Evolutionary conservation across 176 grass and related monocot species (phyloP), one percentile per base, ranked within the genome.

Genomic region (Hordeum marinum): DNA sequence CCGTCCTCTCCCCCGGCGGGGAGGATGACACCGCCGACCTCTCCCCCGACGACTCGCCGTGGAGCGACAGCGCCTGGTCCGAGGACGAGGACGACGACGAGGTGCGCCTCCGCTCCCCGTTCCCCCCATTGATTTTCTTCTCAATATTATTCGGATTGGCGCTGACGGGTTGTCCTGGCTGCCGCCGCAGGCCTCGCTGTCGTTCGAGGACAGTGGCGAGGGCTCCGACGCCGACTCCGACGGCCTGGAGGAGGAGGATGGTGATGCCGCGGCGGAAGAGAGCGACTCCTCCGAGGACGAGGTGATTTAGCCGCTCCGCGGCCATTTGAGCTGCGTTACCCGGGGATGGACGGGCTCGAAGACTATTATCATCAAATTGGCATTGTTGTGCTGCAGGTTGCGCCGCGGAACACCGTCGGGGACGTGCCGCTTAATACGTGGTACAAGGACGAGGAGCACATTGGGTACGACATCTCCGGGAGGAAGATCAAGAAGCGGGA

Each of bases 281-380:
- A 95, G 92, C 36, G 94, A 97, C 87, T 97, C 94, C 27, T 97
- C 94, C 0, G 92, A 93, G 86, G 95, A 98, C 29, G 92, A 98
- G 95, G 95, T 94, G 81, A 88, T 5, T 57, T 9, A 31, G 2
- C 13, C 42, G 66, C 45, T 24, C 72, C 73, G 24, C n/a, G 83
- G 39, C 20, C 54, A 21, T 57, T 57, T 21, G 18, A 20, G 52
- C 7, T 55, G 52, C 52, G 52, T 55, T 42, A 3, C 7, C 52
- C 18, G 18, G 15, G 52, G 48, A 52, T 12, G 15, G 37, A 13
- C 9, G 52, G 54, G 1, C 54, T 55, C 17, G 2, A 26, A 27
- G 41, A 12, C 18, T 29, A 46, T 69, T 39, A 11, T 57, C 20
- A 57, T 57, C 18, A 57, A 57, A 23, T 54, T 5, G 18, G 3